phyloP scores from a whole-genome alignment of 225 moss, liverwort and hornwort genomes.

The Neckera pumila region DNA sequence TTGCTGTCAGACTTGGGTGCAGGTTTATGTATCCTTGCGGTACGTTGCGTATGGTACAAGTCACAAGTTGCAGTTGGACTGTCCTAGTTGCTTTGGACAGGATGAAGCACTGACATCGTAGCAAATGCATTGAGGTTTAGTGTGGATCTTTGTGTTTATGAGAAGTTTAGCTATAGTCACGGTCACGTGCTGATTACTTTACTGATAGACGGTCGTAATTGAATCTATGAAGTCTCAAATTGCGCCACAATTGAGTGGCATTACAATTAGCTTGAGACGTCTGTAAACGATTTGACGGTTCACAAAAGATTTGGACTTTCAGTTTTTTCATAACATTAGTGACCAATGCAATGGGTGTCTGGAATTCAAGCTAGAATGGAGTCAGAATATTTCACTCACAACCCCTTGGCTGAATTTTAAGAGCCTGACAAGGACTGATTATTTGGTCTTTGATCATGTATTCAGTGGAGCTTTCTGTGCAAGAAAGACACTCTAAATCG shows the following conservation, averaged over 20 bases:
- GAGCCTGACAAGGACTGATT: not conserved
- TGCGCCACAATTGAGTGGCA: not conserved
- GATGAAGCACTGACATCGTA: not conserved
- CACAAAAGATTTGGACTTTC: not conserved
- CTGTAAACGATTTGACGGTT: not conserved
- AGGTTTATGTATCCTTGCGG: not conserved
- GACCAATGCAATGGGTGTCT: not conserved
- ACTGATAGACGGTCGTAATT: not conserved
- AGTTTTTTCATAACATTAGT: not conserved
- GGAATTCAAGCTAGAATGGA: not conserved
- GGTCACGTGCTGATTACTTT: not conserved
- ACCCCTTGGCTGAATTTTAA: not conserved
- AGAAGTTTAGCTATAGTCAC: not conserved
- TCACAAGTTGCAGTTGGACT: not conserved
- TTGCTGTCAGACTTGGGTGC: not conserved
- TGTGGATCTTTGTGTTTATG: too few species aligned
- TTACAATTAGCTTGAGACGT: not conserved
- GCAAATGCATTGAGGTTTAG: not conserved
- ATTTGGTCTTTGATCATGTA: not conserved
- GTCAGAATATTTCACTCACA: not conserved
- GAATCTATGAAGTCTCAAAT: not conserved
- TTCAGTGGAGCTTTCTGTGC: not conserved
- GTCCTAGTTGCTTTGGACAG: not conserved
- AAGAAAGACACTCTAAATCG: not conserved
- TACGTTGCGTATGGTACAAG: not conserved